A percentile compares a stretch with the other conserved stretches of the same genome.
Evolutionary conservation across 2,329 filamentous ascomycete species (phyloP).

Genomic region (Curvularia verruculosa): DNA sequence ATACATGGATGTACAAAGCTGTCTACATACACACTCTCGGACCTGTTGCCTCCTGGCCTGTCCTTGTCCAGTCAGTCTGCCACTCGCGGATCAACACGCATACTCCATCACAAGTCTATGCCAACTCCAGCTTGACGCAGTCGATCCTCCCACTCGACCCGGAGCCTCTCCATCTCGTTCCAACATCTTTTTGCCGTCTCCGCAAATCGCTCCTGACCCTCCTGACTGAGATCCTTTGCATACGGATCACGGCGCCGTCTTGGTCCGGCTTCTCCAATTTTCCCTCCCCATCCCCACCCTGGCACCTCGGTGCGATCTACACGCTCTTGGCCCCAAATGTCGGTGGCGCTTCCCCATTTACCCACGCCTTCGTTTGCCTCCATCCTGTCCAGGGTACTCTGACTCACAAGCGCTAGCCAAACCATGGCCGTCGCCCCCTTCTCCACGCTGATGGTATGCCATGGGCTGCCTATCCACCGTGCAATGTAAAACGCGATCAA

Average conservation of each 20-base stretch:
- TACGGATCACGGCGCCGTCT: slow-evolving; percentile 64
- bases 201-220: slow-evolving; percentile 67
- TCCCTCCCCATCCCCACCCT: slow-evolving; percentile 76
- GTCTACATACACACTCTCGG: no score
- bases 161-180: slow-evolving; percentile 73
- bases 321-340: slow-evolving; percentile 62
- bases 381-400: slow-evolving; percentile 65
- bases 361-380: slow-evolving; percentile 59
- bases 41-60: neutral
- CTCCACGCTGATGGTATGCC: slow-evolving; percentile 82
- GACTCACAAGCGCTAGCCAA: slow-evolving; percentile 75
- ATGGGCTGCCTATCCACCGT: slow-evolving; percentile 82
- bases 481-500: slow-evolving; percentile 70
- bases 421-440: slow-evolving; percentile 75
- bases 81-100: neutral
- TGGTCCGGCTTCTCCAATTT: slow-evolving; percentile 60
- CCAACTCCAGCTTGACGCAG: slow-evolving; percentile 48
- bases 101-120: slow-evolving; percentile 32
- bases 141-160: slow-evolving; percentile 64
- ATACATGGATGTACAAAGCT: no score
- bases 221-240: slow-evolving; percentile 64
- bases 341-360: slow-evolving; percentile 86
- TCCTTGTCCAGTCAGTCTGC: neutral
- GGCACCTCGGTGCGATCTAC: slow-evolving; percentile 82
- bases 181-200: slow-evolving; percentile 66